Percentiles rank a stretch among this genome's conserved stretches.
These are phyloP conservation scores for Aspergillus affinis DNA, from an alignment of 495 filamentous ascomycete species.

Conservation along the genomic window DNA sequence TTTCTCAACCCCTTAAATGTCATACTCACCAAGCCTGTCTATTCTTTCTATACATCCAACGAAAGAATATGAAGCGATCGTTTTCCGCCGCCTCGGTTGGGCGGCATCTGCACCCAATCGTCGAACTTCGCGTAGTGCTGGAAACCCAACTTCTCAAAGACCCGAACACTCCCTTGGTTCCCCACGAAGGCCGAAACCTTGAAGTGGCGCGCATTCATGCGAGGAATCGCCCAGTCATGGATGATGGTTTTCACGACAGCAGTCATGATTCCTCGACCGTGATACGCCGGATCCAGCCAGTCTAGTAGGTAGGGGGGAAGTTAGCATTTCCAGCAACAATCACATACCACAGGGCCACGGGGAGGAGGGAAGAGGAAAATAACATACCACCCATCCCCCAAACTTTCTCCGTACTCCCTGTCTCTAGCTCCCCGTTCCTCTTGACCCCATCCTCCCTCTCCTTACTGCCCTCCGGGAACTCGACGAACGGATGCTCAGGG, in stretches of 20 bases:
- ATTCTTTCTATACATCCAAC: not conserved
- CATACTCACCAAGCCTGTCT: not conserved
- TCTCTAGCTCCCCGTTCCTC: not conserved
- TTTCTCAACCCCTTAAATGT: too few relatives aligned
- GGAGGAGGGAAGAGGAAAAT: too few relatives aligned
- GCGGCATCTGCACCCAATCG: not conserved
- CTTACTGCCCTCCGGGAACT: not conserved
- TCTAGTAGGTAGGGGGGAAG: not conserved
- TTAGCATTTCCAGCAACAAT: not conserved
- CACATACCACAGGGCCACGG: too few relatives aligned
- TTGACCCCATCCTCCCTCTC: not conserved
- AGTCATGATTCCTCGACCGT: not conserved
- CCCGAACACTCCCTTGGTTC: not conserved
- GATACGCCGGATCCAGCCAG: not conserved
- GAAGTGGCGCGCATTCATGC: not conserved
- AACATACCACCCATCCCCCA: not conserved
- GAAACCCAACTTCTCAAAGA: not conserved
- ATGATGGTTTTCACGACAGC: not conserved
- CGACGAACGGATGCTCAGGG: not conserved
- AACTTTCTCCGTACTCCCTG: not conserved
- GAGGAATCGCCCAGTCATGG: not conserved
- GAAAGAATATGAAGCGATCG: not conserved
- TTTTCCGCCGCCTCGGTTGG: not conserved
- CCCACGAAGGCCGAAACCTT: not conserved
- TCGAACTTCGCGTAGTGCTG: not conserved